A percentile compares a stretch with the other conserved stretches of the same genome.
Evolutionary conservation across 2,329 filamentous ascomycete species (phyloP).

Genomic region (Aureobasidium sp.): DNA sequence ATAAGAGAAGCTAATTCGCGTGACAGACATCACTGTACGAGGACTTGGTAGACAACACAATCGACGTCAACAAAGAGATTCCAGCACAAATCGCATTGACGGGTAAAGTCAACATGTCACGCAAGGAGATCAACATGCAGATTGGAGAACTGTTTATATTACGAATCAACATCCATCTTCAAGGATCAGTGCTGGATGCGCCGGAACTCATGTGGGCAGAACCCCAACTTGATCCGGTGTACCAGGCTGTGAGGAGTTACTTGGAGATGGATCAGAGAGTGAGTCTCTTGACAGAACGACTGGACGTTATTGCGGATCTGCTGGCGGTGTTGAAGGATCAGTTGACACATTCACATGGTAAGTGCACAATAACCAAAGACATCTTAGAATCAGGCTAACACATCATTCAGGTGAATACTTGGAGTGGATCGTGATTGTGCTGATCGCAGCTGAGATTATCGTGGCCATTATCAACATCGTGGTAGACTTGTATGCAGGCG

Average conservation of each 20-base stretch:
- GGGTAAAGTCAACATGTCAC: constrained; percentile 80
- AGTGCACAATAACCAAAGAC: constrained; percentile 36
- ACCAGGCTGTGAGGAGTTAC: constrained; percentile 90
- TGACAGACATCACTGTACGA: constrained; percentile 83
- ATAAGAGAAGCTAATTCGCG: constrained; percentile 7
- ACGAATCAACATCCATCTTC: constrained; percentile 94
- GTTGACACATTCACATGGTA: constrained; percentile 83
- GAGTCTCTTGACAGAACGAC: constrained; percentile 73
- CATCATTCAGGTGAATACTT: constrained; percentile 34
- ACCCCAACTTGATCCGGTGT: constrained; percentile 91
- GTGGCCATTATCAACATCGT: constrained; percentile 83
- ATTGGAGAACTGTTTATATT: constrained; percentile 98
- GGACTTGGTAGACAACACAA: constrained; percentile 86
- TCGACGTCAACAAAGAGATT: constrained; percentile 86
- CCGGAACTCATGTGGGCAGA: constrained; percentile 98
- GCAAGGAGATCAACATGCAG: constrained; percentile 96
- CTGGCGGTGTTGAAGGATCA: constrained; percentile 92
- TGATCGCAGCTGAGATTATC: constrained; percentile 91
- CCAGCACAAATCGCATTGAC: constrained; percentile 87
- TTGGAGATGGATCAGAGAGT: constrained; percentile 98
- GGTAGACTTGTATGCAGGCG: constrained; percentile 73
- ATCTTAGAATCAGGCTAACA: constrained; percentile 52
- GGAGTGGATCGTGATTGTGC: constrained; percentile 67
- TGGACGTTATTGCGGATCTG: constrained; percentile 89
- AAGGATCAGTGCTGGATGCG: constrained; percentile 91